Evolutionary conservation across 768 basidiomycete genomes (phyloP).

Genomic region (Fomitopsis pulvina): DNA sequence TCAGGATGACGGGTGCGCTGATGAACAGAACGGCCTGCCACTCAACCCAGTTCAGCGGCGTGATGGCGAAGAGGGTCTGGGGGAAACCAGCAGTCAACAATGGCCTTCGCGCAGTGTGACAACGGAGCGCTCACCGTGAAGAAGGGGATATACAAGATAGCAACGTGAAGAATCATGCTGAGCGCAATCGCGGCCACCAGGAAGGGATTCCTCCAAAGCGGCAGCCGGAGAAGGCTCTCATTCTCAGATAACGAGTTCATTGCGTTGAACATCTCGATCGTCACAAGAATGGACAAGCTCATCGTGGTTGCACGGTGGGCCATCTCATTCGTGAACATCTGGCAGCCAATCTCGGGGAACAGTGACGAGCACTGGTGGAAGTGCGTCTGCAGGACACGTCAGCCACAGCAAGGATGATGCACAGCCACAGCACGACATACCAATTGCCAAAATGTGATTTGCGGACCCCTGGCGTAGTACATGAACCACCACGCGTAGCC

Average conservation of each 20-base stretch:
- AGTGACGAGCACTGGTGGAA: slow-evolving; percentile 85
- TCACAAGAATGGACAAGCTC: slow-evolving; percentile 93
- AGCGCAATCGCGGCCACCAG: slow-evolving; percentile 84
- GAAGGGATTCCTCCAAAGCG: slow-evolving; percentile 93
- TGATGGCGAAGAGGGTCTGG: slow-evolving; percentile 83
- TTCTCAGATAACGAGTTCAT: slow-evolving; percentile 99
- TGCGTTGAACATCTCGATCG: slow-evolving; percentile 95
- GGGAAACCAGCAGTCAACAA: neutral
- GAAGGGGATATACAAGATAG: slow-evolving; percentile 96
- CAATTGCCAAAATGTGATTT: slow-evolving; percentile 89
- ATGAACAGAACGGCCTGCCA: slow-evolving; percentile 91
- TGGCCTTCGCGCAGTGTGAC: neutral
- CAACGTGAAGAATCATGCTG: slow-evolving; percentile 90
- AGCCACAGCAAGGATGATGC: neutral
- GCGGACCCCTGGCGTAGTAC: slow-evolving; percentile 83
- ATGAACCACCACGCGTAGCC: slow-evolving; percentile 99
- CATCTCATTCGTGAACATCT: slow-evolving; percentile 90
- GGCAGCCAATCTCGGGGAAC: slow-evolving; percentile 91
- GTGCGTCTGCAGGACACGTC: slow-evolving; percentile 58
- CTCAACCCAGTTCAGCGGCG: slow-evolving; percentile 89
- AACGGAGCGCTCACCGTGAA: slow-evolving; percentile 58
- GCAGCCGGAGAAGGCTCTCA: slow-evolving; percentile 82
- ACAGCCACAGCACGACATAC: slow-evolving; percentile 41
- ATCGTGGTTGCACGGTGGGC: slow-evolving; percentile 89
- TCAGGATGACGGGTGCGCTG: slow-evolving; percentile 79